These are phyloP conservation scores for Ganoderma boninense DNA, from an alignment of 1,284 basidiomycete species.

Conservation along the genomic window DNA sequence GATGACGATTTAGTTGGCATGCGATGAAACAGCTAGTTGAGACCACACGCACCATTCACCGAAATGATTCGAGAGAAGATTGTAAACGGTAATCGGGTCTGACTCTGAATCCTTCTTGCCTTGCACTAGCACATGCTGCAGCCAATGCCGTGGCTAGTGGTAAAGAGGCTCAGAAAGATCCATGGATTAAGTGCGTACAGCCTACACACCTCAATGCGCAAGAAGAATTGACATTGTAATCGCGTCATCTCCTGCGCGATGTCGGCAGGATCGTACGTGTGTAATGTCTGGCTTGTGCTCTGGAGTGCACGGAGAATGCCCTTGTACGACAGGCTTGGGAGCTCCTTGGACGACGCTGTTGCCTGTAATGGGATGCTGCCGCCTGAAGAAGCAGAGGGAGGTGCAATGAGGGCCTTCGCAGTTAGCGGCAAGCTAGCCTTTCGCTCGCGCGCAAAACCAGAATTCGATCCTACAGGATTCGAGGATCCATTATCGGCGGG, in stretches of 20 bases:
- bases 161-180: conserved; percentile 6
- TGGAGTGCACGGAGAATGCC: conserved; percentile 70
- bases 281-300: conserved; percentile 61
- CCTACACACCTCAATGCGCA: conserved; percentile 69
- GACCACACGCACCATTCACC: conserved; percentile 70
- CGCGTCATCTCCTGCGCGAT: conserved; percentile 84
- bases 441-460: conserved; percentile 54
- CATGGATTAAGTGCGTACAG: neutral
- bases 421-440: conserved; percentile 68
- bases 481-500: conserved; percentile 17
- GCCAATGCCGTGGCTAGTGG: conserved; percentile 79
- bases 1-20: conserved; percentile 7
- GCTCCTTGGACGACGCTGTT: neutral
- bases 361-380: neutral
- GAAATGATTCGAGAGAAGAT: conserved; percentile 76
- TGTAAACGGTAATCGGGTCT: conserved; percentile 75
- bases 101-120: conserved; percentile 68
- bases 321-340: conserved; percentile 43
- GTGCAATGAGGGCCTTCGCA: conserved; percentile 48
- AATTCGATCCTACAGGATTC: conserved; percentile 9
- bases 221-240: conserved; percentile 66
- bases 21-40: neutral
- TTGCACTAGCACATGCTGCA: conserved; percentile 73
- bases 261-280: conserved; percentile 61
- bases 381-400: conserved; percentile 21